phyloP scores from a whole-genome alignment of 108 stramenopile species.

The Pseudonitzschia pungens region DNA sequence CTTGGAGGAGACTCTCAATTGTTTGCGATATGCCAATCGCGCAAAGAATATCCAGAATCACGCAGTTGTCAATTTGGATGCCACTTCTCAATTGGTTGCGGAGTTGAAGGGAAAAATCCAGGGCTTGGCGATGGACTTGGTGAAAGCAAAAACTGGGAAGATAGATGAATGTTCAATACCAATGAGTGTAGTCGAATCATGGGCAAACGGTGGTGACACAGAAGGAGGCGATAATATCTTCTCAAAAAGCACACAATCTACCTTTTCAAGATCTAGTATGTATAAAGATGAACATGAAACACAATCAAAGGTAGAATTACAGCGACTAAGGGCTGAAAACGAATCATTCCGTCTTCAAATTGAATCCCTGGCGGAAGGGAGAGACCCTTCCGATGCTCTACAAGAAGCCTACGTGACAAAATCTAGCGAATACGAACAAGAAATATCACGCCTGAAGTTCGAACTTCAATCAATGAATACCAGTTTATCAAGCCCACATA shows the following conservation, averaged over 20 bases:
- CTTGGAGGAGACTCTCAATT: slow-evolving; percentile 93
- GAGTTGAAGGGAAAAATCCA: slow-evolving; percentile 47
- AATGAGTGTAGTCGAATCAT: slow-evolving; percentile 35
- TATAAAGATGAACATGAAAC: not conserved
- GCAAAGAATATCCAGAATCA: slow-evolving; percentile 97
- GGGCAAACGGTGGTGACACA: slow-evolving; percentile 45
- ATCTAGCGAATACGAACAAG: slow-evolving; percentile 41
- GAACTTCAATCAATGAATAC: slow-evolving; percentile 9
- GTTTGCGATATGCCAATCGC: slow-evolving; percentile 94
- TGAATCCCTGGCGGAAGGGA: slow-evolving; percentile 13
- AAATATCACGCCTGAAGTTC: slow-evolving; percentile 45
- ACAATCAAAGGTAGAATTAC: slow-evolving; percentile 1
- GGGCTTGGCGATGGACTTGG: slow-evolving; percentile 54
- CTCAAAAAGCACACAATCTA: not conserved
- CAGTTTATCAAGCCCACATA: not conserved
- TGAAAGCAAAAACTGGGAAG: slow-evolving; percentile 51
- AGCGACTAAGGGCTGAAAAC: slow-evolving; percentile 39
- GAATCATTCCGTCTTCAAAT: slow-evolving; percentile 40
- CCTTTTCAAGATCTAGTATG: not conserved
- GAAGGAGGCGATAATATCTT: slow-evolving; percentile 1
- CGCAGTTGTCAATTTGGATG: slow-evolving; percentile 69
- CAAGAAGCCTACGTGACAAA: slow-evolving; percentile 36
- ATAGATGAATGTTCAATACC: slow-evolving; percentile 32
- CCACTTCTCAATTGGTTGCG: slow-evolving; percentile 52
- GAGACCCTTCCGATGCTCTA: slow-evolving; percentile 9